Conservation (phyloP, 495 filamentous ascomycete species). For the Penicillium parvum region DNA sequence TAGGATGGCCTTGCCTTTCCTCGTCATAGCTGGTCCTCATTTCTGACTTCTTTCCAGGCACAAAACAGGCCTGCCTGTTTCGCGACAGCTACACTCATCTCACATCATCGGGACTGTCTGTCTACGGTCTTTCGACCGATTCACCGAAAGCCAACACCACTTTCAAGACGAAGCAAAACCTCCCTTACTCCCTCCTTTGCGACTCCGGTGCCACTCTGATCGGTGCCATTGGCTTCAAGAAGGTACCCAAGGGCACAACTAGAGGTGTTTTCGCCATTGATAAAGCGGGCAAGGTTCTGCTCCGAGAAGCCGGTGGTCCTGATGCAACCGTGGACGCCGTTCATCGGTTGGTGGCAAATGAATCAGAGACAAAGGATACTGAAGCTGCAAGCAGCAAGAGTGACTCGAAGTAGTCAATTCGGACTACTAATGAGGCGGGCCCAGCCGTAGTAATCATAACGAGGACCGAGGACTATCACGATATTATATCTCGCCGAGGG, state of each 20-base stretch:
- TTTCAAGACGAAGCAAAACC: slow-evolving; percentile 81
- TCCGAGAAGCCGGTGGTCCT: slow-evolving; percentile 41
- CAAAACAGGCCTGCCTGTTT: slow-evolving; percentile 88
- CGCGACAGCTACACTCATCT: slow-evolving; percentile 74
- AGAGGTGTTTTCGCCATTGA: slow-evolving; percentile 85
- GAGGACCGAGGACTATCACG: no score
- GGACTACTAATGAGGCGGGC: no score
- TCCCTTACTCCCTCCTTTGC: slow-evolving; percentile 88
- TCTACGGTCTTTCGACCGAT: slow-evolving; percentile 88
- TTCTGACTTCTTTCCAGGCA: slow-evolving; percentile 52
- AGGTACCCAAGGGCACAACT: slow-evolving; percentile 66
- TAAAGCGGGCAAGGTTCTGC: slow-evolving; percentile 54
- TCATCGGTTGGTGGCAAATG: slow-evolving; percentile 28
- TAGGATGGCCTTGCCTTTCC: neutral
- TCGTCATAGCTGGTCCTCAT: neutral
- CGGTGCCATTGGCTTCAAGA: slow-evolving; percentile 70
- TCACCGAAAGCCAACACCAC: slow-evolving; percentile 83
- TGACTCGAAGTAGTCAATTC: slow-evolving; percentile 6
- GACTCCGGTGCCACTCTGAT: slow-evolving; percentile 71
- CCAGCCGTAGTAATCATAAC: no score
- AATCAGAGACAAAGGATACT: slow-evolving; percentile 3
- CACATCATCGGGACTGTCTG: slow-evolving; percentile 71
- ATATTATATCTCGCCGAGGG: no score
- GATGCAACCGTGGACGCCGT: slow-evolving; percentile 47
- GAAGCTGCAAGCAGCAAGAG: slow-evolving; percentile 8